phyloP scores from a whole-genome alignment of 106 monocot genomes.

The Phalaenopsis equestris region DNA sequence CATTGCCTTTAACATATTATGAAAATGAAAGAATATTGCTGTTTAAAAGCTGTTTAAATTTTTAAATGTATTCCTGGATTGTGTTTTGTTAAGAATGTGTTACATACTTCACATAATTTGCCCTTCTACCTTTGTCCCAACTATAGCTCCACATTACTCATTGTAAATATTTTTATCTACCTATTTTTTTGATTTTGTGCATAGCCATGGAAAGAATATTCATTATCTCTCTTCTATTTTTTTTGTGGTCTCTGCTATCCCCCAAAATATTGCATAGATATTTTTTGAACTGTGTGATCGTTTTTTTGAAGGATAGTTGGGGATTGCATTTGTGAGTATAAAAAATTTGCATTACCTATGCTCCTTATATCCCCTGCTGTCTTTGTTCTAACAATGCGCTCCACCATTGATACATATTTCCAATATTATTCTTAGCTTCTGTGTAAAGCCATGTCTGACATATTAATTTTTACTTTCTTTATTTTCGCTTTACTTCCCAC shows the following conservation, averaged over 20 bases:
- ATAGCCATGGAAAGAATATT: not conserved
- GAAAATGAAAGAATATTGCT: not conserved
- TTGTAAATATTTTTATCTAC: not conserved
- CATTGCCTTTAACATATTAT: not conserved
- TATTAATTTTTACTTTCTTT: not conserved
- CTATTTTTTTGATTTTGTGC: not conserved
- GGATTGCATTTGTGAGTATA: not conserved
- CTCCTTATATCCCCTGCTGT: not conserved
- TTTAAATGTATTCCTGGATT: not conserved
- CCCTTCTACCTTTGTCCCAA: not conserved
- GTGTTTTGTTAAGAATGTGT: not conserved
- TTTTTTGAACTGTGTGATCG: not conserved
- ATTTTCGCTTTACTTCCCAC: too few relatives aligned
- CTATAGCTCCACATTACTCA: not conserved
- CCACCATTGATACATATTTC: not conserved
- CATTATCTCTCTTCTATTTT: not conserved
- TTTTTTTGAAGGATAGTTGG: not conserved
- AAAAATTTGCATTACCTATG: not conserved
- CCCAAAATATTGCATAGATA: not conserved
- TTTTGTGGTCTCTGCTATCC: not conserved
- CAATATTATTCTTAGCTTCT: not conserved
- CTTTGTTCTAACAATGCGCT: not conserved
- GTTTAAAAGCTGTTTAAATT: not conserved
- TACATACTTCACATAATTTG: not conserved
- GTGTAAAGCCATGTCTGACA: not conserved